A percentile compares a stretch with the other conserved stretches of the same genome.
Conservation (phyloP, 192 early-diverging fungal genomes). For the Coemansia sp. region DNA sequence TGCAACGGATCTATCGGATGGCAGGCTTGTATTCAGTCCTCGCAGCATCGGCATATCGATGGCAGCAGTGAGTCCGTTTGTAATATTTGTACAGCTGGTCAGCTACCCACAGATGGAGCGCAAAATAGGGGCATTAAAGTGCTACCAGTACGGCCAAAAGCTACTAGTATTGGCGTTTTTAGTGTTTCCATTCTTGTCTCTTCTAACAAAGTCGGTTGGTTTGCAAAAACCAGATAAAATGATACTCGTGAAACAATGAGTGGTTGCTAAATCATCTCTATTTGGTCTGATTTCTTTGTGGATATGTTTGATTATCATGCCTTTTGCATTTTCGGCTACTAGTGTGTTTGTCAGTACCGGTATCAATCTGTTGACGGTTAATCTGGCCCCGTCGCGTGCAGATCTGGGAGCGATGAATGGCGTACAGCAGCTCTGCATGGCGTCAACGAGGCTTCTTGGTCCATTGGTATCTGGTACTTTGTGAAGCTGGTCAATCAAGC, state of each 20-base stretch:
- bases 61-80: constrained; percentile 36
- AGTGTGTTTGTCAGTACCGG: background rate
- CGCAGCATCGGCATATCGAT: constrained; percentile 53
- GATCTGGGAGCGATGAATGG: constrained; percentile 17
- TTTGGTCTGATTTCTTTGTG: constrained; percentile 7
- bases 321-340: background rate
- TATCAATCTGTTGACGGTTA: constrained; percentile 6
- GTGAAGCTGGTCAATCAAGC: constrained; percentile 14
- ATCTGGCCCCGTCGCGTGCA: constrained; percentile 3
- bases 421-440: constrained; percentile 1
- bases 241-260: no score
- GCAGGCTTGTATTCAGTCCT: constrained; percentile 53
- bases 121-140: constrained; percentile 43
- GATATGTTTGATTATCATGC: constrained; percentile 8
- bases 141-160: constrained; percentile 36
- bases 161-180: constrained; percentile 9
- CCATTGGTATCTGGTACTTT: constrained; percentile 9
- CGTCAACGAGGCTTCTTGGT: constrained; percentile 2
- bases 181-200: constrained; percentile 14
- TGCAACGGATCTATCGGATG: constrained; percentile 27
- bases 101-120: constrained; percentile 43
- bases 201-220: constrained; percentile 8
- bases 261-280: background rate
- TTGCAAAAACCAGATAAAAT: no score
- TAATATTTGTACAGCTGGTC: constrained; percentile 53